Evolutionary conservation across 2,329 filamentous ascomycete genomes (phyloP).

Genomic region (Cadophora malorum): DNA sequence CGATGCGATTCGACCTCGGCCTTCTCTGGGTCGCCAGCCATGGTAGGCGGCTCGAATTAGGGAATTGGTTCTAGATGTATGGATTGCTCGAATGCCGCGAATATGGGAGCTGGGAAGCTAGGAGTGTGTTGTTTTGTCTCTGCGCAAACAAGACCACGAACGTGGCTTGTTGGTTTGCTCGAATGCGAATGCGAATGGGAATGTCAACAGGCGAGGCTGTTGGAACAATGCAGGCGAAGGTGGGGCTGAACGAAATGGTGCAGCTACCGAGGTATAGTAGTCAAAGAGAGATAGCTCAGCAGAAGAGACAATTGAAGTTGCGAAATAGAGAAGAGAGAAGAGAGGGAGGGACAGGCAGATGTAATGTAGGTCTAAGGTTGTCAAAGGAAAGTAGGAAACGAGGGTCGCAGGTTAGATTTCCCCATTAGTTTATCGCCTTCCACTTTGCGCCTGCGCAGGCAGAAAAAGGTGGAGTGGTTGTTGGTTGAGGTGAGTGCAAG

Average conservation of each 20-base stretch:
- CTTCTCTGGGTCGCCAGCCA: conserved; percentile 44
- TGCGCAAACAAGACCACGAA: not conserved
- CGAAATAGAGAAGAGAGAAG: not conserved
- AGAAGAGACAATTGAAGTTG: not conserved
- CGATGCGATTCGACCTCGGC: conserved; percentile 26
- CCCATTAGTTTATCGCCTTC: conserved; percentile 17
- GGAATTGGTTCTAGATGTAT: not conserved
- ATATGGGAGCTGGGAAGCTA: not conserved
- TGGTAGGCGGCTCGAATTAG: conserved; percentile 35
- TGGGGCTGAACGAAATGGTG: not conserved
- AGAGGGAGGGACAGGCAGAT: not conserved
- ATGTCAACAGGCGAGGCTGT: conserved; percentile 14
- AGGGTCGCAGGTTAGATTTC: conserved; percentile 17
- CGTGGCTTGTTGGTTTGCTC: not conserved
- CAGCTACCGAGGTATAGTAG: not conserved
- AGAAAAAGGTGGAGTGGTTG: not conserved
- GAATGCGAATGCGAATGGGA: not conserved
- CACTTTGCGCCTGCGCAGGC: not conserved
- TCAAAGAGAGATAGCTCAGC: not conserved
- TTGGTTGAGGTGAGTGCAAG: not conserved
- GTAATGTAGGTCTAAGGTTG: not conserved
- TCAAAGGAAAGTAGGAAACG: not conserved
- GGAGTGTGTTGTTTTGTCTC: not conserved
- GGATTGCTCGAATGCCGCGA: not conserved
- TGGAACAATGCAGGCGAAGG: not conserved